Percentiles rank a stretch among this genome's conserved stretches.
Evolutionary conservation across 2,329 filamentous ascomycete species (phyloP).

Genomic region (Knufia petricola): DNA sequence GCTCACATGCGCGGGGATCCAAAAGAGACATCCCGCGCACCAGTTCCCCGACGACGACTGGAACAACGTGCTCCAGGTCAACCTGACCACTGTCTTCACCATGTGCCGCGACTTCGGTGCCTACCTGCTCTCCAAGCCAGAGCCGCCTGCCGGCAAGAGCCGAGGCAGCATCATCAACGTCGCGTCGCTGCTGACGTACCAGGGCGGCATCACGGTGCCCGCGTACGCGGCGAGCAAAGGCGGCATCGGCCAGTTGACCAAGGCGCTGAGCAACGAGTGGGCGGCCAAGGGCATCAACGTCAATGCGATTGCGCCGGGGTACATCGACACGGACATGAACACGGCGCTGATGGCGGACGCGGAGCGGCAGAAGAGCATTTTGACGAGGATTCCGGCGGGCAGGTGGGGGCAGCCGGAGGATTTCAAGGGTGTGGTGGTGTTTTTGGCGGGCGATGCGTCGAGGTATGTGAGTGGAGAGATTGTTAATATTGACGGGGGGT

Average conservation of each 20-base stretch:
- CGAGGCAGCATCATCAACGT: slow-evolving; percentile 63
- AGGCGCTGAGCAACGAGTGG: slow-evolving; percentile 82
- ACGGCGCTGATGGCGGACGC: slow-evolving; percentile 65
- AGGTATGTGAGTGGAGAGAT: slow-evolving; percentile 41
- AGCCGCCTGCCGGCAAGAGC: slow-evolving; percentile 21
- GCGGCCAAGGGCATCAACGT: slow-evolving; percentile 67
- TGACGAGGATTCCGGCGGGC: slow-evolving; percentile 70
- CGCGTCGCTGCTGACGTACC: slow-evolving; percentile 69
- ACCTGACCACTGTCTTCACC: slow-evolving; percentile 71
- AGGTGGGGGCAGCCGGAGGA: slow-evolving; percentile 58
- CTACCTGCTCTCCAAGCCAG: slow-evolving; percentile 58
- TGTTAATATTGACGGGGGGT: slow-evolving; percentile 29
- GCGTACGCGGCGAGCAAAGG: slow-evolving; percentile 83
- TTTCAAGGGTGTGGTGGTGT: slow-evolving; percentile 42
- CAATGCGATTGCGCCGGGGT: slow-evolving; percentile 82
- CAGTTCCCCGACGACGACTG: slow-evolving; percentile 69
- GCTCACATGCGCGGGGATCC: slow-evolving; percentile 80
- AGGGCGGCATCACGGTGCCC: slow-evolving; percentile 79
- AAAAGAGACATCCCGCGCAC: slow-evolving; percentile 65
- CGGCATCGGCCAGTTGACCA: slow-evolving; percentile 74
- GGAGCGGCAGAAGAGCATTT: slow-evolving; percentile 61
- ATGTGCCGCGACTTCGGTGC: slow-evolving; percentile 67
- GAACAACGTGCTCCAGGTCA: slow-evolving; percentile 75
- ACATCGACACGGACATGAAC: slow-evolving; percentile 94
- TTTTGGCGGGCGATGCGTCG: slow-evolving; percentile 38